Percentiles rank a stretch among this genome's conserved stretches.
phyloP scores from a whole-genome alignment of 768 basidiomycete genomes.

The Serendipita vermifera region DNA sequence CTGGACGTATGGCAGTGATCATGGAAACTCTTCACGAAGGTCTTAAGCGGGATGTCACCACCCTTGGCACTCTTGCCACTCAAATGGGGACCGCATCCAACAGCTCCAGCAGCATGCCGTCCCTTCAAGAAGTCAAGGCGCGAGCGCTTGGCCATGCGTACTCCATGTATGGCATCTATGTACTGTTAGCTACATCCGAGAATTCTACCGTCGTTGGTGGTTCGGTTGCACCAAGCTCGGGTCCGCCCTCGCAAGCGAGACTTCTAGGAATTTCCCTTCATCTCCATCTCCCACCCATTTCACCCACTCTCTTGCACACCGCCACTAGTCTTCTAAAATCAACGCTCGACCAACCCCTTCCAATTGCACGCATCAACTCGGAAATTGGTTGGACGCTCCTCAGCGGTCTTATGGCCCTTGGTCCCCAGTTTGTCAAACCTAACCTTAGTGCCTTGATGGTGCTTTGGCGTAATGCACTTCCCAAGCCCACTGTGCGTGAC shows the following conservation, averaged over 20 bases:
- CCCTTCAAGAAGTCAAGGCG: slow-evolving; percentile 42
- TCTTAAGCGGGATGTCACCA: slow-evolving; percentile 67
- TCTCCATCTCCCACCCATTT: slow-evolving; percentile 1
- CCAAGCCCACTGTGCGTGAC: slow-evolving; percentile 61
- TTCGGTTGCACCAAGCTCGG: too few relatives aligned
- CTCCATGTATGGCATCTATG: slow-evolving; percentile 80
- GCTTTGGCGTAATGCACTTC: slow-evolving; percentile 92
- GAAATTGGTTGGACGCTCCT: slow-evolving; percentile 93
- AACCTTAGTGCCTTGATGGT: slow-evolving; percentile 90
- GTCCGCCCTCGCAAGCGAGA: slow-evolving; percentile 9
- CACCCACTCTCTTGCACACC: slow-evolving; percentile 73
- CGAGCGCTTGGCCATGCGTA: slow-evolving; percentile 81
- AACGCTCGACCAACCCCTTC: slow-evolving; percentile 81
- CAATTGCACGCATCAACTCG: slow-evolving; percentile 68
- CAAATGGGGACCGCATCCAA: slow-evolving; percentile 22
- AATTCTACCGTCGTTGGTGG: not conserved
- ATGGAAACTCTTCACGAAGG: slow-evolving; percentile 33
- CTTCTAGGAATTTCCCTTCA: not conserved
- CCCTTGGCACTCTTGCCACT: slow-evolving; percentile 57
- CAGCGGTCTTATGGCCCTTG: slow-evolving; percentile 79
- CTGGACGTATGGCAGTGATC: not conserved
- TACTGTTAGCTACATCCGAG: slow-evolving; percentile 68
- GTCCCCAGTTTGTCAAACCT: slow-evolving; percentile 83
- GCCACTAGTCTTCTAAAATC: slow-evolving; percentile 82
- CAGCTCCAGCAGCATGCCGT: not conserved